Evolutionary conservation across 129 eudicot species (phyloP).

Genomic region (Tagetes erecta): DNA sequence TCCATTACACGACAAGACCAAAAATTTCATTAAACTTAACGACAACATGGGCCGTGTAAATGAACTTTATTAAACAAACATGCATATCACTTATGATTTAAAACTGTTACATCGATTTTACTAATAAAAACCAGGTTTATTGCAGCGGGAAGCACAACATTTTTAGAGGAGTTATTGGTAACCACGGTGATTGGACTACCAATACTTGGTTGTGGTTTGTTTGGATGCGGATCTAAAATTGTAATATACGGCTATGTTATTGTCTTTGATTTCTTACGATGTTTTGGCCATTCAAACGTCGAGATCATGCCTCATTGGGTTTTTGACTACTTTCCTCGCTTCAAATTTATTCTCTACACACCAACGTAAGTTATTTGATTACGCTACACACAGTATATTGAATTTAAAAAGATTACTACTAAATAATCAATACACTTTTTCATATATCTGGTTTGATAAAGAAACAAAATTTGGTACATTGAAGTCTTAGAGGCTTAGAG

Average conservation of each 20-base stretch:
- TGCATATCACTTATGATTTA: not conserved
- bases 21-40: not conserved
- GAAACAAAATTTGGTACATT: no score
- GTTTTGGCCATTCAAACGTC: constrained; percentile 70
- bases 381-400: not conserved
- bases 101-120: not conserved
- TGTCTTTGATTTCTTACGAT: constrained; percentile 69
- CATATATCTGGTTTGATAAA: not conserved
- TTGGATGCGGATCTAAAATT: constrained; percentile 69
- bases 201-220: constrained; percentile 44
- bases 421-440: not conserved
- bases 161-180: constrained; percentile 63
- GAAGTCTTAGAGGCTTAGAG: not conserved
- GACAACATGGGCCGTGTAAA: not conserved
- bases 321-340: constrained; percentile 56
- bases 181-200: constrained; percentile 62
- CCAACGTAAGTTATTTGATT: constrained; percentile 64
- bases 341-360: constrained; percentile 57
- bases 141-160: constrained; percentile 74
- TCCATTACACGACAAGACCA: constrained; percentile 11
- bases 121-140: not conserved
- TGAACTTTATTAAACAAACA: not conserved
- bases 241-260: constrained; percentile 58
- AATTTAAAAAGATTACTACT: not conserved
- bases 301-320: constrained; percentile 70